phyloP scores from a whole-genome alignment of 202 grass and related monocot genomes.

The Panicum hallii region DNA sequence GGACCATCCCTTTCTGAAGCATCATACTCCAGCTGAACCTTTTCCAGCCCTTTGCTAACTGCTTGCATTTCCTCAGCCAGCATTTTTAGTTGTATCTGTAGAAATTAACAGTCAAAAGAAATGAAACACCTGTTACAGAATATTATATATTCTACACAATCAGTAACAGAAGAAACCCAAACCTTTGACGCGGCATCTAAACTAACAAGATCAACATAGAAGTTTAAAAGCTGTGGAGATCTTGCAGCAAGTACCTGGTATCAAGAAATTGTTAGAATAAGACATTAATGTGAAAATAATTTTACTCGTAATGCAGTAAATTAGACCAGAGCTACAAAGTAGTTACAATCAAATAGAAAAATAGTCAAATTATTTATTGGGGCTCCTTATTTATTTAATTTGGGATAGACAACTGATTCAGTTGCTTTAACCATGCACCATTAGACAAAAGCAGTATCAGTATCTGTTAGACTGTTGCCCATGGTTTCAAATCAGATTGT shows the following conservation, averaged over 20 bases:
- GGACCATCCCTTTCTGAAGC: constrained; percentile 98
- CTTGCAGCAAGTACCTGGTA: constrained; percentile 87
- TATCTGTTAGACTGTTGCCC: not conserved
- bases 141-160: constrained; percentile 37
- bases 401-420: not conserved
- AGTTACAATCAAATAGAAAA: not conserved
- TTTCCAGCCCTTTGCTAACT: constrained; percentile 90
- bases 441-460: constrained; percentile 1
- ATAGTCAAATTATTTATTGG: constrained; percentile 5
- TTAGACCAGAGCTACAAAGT: constrained; percentile 26
- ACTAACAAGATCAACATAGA: constrained; percentile 84
- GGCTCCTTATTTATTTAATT: not conserved
- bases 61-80: constrained; percentile 99
- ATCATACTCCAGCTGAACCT: constrained; percentile 80
- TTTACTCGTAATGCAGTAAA: constrained; percentile 40
- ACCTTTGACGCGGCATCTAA: constrained; percentile 99
- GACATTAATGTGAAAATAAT: constrained; percentile 29
- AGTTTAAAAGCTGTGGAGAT: constrained; percentile 85
- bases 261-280: constrained; percentile 40
- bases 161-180: constrained; percentile 38
- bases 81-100: constrained; percentile 98
- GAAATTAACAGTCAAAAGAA: constrained; percentile 38
- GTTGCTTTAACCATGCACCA: constrained; percentile 17
- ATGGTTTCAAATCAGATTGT: constrained; percentile 22
- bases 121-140: constrained; percentile 29